A percentile compares a stretch with the other conserved stretches of the same genome.
Conservation (phyloP, 805 yeast genomes). For the Soucietia sequanensis region DNA sequence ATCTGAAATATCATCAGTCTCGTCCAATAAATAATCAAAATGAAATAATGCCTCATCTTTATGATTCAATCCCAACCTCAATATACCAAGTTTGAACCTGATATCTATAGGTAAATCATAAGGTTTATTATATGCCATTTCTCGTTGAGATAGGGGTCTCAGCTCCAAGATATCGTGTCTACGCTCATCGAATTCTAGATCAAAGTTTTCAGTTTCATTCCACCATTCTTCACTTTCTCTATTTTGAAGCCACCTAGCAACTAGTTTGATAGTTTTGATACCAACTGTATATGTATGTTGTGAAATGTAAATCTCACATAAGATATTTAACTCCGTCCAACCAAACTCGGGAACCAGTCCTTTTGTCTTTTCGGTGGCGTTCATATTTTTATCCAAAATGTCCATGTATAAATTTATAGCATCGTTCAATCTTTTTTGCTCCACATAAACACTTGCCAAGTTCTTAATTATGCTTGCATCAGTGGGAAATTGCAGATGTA, state of each 20-base stretch:
- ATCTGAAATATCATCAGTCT: constrained; percentile 65
- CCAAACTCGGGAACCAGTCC: constrained; percentile 65
- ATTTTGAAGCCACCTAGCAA: constrained; percentile 79
- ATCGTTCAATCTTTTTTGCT: constrained; percentile 62
- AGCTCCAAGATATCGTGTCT: constrained; percentile 35
- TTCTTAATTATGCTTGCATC: constrained; percentile 62
- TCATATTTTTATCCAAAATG: constrained; percentile 59
- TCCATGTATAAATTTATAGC: constrained; percentile 71
- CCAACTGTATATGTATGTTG: constrained; percentile 65
- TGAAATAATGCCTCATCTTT: constrained; percentile 72
- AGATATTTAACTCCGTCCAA: constrained; percentile 86
- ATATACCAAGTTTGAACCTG: constrained; percentile 72
- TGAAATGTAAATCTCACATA: constrained; percentile 75
- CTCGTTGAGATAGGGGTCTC: constrained; percentile 21
- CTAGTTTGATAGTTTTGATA: constrained; percentile 60
- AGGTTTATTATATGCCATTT: constrained; percentile 14
- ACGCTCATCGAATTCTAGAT: constrained; percentile 81
- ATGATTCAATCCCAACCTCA: constrained; percentile 64
- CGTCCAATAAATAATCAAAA: constrained; percentile 56
- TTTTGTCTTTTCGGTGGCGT: constrained; percentile 15
- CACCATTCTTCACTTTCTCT: constrained; percentile 66
- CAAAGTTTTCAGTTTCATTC: constrained; percentile 58
- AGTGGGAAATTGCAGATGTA: constrained; percentile 54
- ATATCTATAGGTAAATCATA: constrained; percentile 80
- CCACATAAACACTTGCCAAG: constrained; percentile 49